phyloP scores from a whole-genome alignment of 768 basidiomycete species.

The Candolleomyces eurysporus region DNA sequence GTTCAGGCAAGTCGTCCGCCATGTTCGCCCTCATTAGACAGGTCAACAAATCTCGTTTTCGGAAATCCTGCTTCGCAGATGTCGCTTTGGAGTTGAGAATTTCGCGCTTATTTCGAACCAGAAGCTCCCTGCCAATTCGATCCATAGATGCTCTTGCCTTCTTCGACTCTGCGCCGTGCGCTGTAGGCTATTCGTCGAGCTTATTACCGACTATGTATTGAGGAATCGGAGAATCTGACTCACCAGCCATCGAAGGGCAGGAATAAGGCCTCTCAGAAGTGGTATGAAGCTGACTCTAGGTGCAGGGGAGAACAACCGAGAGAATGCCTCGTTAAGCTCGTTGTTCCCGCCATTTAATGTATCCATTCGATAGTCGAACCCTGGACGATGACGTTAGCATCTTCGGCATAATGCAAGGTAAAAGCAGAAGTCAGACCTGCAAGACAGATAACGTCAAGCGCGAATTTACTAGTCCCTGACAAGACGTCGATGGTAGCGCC shows the following conservation, averaged over 20 bases:
- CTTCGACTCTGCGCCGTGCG: slow-evolving; percentile 22
- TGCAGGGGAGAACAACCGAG: slow-evolving; percentile 41
- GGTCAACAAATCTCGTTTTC: slow-evolving; percentile 52
- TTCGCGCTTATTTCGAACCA: slow-evolving; percentile 44
- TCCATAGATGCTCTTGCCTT: slow-evolving; percentile 35
- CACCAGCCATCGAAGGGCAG: slow-evolving; percentile 35
- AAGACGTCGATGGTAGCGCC: background rate
- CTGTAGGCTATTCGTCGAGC: slow-evolving; percentile 20
- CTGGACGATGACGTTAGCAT: slow-evolving; percentile 4
- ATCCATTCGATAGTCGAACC: slow-evolving; percentile 29
- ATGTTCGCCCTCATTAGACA: slow-evolving; percentile 60
- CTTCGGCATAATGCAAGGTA: too few species aligned
- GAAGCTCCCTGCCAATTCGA: slow-evolving; percentile 45
- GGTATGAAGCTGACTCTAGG: slow-evolving; percentile 29
- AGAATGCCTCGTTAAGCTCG: slow-evolving; percentile 49
- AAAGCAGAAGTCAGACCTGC: slow-evolving; percentile 1
- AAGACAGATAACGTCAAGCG: slow-evolving; percentile 11
- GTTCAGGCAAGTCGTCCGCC: slow-evolving; percentile 49
- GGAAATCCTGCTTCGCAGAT: slow-evolving; percentile 3
- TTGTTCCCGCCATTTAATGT: slow-evolving; percentile 29
- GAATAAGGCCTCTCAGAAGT: slow-evolving; percentile 30
- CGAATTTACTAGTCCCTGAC: slow-evolving; percentile 6
- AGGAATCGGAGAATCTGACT: background rate
- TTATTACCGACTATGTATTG: background rate
- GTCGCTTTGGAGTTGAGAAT: slow-evolving; percentile 20